Percentiles rank a stretch among this genome's conserved stretches.
These are phyloP conservation scores for Trichoderma oligosporum DNA, from an alignment of 2,329 filamentous ascomycete species.

Conservation along the genomic window DNA sequence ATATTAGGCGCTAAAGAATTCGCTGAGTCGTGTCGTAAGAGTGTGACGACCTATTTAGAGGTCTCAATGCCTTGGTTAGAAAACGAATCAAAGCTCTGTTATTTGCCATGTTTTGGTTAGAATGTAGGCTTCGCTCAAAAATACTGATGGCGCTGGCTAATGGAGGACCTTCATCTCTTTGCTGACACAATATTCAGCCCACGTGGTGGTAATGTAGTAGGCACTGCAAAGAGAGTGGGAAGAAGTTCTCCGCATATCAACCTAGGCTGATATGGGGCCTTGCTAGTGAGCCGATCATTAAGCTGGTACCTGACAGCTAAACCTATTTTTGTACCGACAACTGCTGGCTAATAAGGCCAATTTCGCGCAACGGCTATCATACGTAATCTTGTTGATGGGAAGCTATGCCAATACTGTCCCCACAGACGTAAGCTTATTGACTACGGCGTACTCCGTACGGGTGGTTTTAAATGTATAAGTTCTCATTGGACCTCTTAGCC, in stretches of 20 bases:
- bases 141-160: background rate
- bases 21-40: background rate
- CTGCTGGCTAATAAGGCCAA: background rate
- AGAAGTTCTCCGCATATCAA: too few species aligned
- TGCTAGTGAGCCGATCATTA: too few species aligned
- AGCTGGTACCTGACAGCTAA: background rate
- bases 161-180: background rate
- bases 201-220: too few species aligned
- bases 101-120: background rate
- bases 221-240: too few species aligned
- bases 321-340: conserved; percentile 7
- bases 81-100: background rate
- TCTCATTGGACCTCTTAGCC: too few species aligned
- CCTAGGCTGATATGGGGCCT: too few species aligned
- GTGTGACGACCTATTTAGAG: background rate
- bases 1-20: too few species aligned
- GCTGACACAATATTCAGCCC: background rate
- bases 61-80: background rate
- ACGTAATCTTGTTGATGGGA: too few species aligned
- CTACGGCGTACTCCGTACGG: too few species aligned
- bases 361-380: background rate
- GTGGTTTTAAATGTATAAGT: too few species aligned
- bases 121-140: background rate
- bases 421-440: too few species aligned
- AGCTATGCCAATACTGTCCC: too few species aligned